Evolutionary conservation across 805 yeast species (phyloP).

Genomic region (Kazachstania viticola): DNA sequence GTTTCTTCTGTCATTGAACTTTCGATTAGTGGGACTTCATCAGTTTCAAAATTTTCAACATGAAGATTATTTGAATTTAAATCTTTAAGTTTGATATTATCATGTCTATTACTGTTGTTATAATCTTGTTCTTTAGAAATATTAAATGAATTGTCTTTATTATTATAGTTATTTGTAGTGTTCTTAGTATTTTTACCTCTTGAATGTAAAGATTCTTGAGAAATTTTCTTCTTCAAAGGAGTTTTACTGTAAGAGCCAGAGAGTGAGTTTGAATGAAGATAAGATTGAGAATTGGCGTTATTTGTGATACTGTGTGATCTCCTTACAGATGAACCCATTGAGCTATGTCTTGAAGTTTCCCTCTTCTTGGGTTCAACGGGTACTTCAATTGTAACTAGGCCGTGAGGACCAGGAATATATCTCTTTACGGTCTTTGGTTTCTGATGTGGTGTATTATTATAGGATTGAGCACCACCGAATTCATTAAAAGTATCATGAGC

Average conservation of each 20-base stretch:
- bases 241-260: conserved; percentile 4
- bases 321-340: not conserved
- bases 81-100: conserved; percentile 1
- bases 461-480: conserved; percentile 25
- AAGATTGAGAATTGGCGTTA: no score
- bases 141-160: not conserved
- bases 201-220: conserved; percentile 6
- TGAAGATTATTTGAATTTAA: conserved; percentile 1
- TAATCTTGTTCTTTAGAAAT: not conserved
- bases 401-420: conserved; percentile 65
- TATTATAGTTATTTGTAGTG: not conserved
- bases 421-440: conserved; percentile 42
- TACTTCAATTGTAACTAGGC: conserved; percentile 58
- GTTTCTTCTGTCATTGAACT: conserved; percentile 18
- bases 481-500: conserved; percentile 24
- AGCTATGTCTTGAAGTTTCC: not conserved
- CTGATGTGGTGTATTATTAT: conserved; percentile 1
- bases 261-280: no score
- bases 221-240: conserved; percentile 6
- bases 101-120: not conserved
- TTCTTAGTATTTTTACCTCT: no score
- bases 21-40: conserved; percentile 11
- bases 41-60: not conserved
- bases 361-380: conserved; percentile 29
- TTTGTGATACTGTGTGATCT: not conserved